Evolutionary conservation across 2,329 filamentous ascomycete species (phyloP).

Genomic region (Ilyonectria sp.): DNA sequence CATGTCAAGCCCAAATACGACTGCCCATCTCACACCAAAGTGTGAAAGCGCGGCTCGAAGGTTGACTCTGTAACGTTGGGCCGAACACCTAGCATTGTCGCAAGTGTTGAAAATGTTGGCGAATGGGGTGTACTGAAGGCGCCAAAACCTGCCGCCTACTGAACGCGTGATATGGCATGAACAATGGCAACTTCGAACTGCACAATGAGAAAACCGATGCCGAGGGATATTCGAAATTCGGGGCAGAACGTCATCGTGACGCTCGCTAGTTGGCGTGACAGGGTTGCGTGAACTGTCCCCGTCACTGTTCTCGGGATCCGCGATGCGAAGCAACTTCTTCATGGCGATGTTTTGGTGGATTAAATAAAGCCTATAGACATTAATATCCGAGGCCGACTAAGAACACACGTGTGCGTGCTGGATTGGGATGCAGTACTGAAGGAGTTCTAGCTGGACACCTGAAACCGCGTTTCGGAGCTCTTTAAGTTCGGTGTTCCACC

Average conservation of each 20-base stretch:
- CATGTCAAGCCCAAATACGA: neutral
- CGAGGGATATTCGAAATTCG: too few relatives aligned
- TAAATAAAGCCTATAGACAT: neutral
- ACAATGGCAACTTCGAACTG: neutral
- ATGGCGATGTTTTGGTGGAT: neutral
- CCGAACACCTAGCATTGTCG: neutral
- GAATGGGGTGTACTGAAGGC: conserved; percentile 18
- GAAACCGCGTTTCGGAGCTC: neutral
- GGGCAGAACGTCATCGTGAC: too few relatives aligned
- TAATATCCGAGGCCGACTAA: neutral
- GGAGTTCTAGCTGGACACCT: conserved; percentile 3
- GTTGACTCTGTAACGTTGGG: conserved; percentile 1
- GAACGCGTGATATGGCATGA: conserved; percentile 9
- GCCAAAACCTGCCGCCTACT: conserved; percentile 19
- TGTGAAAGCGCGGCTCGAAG: neutral
- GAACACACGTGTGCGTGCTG: neutral
- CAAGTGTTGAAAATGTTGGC: conserved; percentile 6
- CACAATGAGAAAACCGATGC: neutral
- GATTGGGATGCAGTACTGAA: neutral
- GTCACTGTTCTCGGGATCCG: neutral
- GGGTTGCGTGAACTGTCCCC: accelerated
- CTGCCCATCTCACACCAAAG: neutral
- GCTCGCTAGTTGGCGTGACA: accelerated
- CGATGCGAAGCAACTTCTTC: neutral
- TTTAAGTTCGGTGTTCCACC: conserved; percentile 19